These are phyloP conservation scores for Eimeria maxima DNA, from an alignment of 169 alveolate species.

Conservation along the genomic window DNA sequence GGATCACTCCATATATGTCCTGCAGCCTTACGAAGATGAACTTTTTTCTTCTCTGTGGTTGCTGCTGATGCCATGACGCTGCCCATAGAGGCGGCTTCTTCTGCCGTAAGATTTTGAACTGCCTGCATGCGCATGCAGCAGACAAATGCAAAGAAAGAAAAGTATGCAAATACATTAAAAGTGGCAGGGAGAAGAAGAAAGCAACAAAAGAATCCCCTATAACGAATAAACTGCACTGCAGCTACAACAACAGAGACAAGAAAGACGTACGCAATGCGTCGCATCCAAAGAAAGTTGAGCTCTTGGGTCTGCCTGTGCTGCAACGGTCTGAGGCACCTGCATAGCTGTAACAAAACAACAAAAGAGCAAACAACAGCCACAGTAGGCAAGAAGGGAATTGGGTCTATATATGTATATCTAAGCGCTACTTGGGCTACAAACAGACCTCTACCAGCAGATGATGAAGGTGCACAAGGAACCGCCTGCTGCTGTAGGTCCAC, in stretches of 20 bases:
- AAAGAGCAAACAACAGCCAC: neutral
- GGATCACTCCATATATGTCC: slow-evolving; percentile 98
- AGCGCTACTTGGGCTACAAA: too few relatives aligned
- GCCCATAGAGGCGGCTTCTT: slow-evolving; percentile 81
- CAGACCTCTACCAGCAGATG: too few relatives aligned
- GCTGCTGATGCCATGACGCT: slow-evolving; percentile 82
- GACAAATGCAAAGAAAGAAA: neutral
- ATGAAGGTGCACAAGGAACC: neutral
- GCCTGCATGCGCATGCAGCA: slow-evolving; percentile 48
- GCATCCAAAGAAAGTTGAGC: slow-evolving; percentile 14
- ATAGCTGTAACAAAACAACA: slow-evolving; percentile 4
- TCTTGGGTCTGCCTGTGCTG: slow-evolving; percentile 16
- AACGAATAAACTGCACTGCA: neutral
- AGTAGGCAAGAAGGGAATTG: too few relatives aligned
- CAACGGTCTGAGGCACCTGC: slow-evolving; percentile 23
- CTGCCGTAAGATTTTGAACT: slow-evolving; percentile 75
- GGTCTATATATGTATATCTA: too few relatives aligned
- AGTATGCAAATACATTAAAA: neutral
- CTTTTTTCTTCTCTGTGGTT: slow-evolving; percentile 74
- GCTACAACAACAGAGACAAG: neutral
- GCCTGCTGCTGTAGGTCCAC: neutral
- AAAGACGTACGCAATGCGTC: slow-evolving; percentile 57
- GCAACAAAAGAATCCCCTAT: neutral
- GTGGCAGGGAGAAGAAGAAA: neutral
- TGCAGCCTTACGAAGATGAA: slow-evolving; percentile 97